Evolutionary conservation across 2,329 filamentous ascomycete species (phyloP), one percentile per base, ranked within the genome.

Genomic region (Balansia obtecta): DNA sequence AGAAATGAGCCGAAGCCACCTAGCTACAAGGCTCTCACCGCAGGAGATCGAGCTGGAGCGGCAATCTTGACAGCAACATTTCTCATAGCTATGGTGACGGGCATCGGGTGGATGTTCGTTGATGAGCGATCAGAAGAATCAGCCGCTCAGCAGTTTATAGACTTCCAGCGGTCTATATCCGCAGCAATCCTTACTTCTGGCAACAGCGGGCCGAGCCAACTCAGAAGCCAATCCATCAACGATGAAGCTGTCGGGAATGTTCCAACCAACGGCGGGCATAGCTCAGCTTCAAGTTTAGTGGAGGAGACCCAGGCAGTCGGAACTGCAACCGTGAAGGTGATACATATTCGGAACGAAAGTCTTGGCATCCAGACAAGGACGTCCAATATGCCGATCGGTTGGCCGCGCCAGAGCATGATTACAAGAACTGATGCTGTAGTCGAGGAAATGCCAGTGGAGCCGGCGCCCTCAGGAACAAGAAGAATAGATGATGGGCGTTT

Each of bases 41-140:
- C 71, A 1, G 80, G 73, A 8, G 86, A 90, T 60, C 78, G 71
- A 54, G 83, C 78, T 7, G 87, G 85, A 11, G 86, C 85, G 38
- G 77, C 77, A 11, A 76, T 88, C 53, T 56, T 73, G 47, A 90
- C 85, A 1, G 64, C 78, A 1, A 46, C 82, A 6, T 63, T 83
- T 3, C 61, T 87, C 1, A 59, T 73, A 6, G 65, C 71, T 7
- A 67, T 86, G 39, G 53, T 83, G 22, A 71, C 71, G 1, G 78
- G 78, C n/a, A 58, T 73, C 7, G 43, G 67, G 6, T 77, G 73
- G 65, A 65, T 79, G 54, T 51, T 77, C 16, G 51, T 69, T 18
- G 76, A 80, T 54, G 76, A 79, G 57, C 65, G 60, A 6, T 66
- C 63, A 1, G 60, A 66, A 15, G 62, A 62, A 52, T 59, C 63